A percentile compares a stretch with the other conserved stretches of the same genome.
phyloP scores from a whole-genome alignment of 176 grass and related monocot genomes.

The Oryza meyeriana region DNA sequence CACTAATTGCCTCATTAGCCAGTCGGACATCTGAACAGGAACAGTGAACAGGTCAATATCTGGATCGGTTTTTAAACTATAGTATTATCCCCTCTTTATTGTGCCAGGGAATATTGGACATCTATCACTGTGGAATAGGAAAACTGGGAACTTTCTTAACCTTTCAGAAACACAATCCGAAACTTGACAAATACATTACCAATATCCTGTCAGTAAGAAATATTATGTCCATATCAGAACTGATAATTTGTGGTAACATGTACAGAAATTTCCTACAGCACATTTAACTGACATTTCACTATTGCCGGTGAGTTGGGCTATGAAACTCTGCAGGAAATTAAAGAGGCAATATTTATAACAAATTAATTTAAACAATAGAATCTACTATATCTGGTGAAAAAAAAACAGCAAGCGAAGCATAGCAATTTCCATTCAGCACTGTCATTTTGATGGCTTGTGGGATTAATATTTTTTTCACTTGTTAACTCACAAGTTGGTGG shows the following conservation, averaged over 20 bases:
- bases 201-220: background rate
- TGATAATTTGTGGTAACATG: background rate
- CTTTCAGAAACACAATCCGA: background rate
- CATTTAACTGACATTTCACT: background rate
- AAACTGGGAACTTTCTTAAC: background rate
- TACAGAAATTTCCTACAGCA: background rate
- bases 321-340: background rate
- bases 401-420: background rate
- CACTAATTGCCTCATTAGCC: background rate
- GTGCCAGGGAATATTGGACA: background rate
- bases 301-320: background rate
- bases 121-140: background rate
- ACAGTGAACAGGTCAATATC: background rate
- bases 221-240: background rate
- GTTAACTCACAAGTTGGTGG: background rate
- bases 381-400: background rate
- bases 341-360: background rate
- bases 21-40: background rate
- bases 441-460: background rate
- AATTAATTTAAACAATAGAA: background rate
- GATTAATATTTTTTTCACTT: background rate
- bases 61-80: no score
- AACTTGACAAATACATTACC: background rate
- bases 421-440: background rate
- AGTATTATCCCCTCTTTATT: no score